Conservation (phyloP, 768 basidiomycete genomes). For the Albatrellus ellisii region DNA sequence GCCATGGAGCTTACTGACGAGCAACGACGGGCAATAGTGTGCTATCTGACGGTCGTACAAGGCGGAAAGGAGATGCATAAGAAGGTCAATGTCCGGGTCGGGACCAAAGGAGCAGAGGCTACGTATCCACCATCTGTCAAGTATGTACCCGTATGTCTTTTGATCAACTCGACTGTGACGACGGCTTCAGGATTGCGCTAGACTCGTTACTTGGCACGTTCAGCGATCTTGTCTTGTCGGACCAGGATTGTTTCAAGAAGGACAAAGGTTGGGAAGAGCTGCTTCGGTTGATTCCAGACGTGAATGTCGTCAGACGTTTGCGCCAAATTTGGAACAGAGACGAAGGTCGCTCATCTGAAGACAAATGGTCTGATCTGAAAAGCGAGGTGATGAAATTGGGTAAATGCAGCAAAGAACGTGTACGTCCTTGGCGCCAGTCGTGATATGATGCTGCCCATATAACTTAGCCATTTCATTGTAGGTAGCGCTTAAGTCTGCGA, state of each 20-base stretch:
- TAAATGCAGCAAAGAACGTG: constrained; percentile 22
- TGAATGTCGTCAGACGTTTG: constrained; percentile 32
- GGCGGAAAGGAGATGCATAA: constrained; percentile 73
- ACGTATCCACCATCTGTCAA: constrained; percentile 68
- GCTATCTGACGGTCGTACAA: constrained; percentile 73
- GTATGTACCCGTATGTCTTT: constrained; percentile 24
- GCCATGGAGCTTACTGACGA: constrained; percentile 90
- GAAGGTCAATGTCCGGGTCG: constrained; percentile 60
- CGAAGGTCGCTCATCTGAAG: constrained; percentile 39
- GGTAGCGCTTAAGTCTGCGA: constrained; percentile 28
- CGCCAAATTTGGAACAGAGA: constrained; percentile 45
- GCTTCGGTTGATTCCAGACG: constrained; percentile 62
- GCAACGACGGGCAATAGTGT: constrained; percentile 77
- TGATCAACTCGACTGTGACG: neutral
- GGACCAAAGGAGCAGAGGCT: constrained; percentile 14
- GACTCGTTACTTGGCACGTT: constrained; percentile 45
- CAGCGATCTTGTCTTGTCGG: constrained; percentile 49
- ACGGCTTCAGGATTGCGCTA: constrained; percentile 23
- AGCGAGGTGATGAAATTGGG: constrained; percentile 20
- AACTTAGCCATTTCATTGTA: constrained; percentile 5
- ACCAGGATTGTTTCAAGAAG: constrained; percentile 74
- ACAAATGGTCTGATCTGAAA: constrained; percentile 67
- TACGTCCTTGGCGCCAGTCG: constrained; percentile 15
- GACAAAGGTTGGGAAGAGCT: constrained; percentile 65
- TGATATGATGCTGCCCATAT: constrained; percentile 5